Evolutionary conservation across 108 stramenopile species (phyloP), one percentile per base, ranked within the genome.

Genomic region (Pinguiococcus pyrenoidosus): DNA sequence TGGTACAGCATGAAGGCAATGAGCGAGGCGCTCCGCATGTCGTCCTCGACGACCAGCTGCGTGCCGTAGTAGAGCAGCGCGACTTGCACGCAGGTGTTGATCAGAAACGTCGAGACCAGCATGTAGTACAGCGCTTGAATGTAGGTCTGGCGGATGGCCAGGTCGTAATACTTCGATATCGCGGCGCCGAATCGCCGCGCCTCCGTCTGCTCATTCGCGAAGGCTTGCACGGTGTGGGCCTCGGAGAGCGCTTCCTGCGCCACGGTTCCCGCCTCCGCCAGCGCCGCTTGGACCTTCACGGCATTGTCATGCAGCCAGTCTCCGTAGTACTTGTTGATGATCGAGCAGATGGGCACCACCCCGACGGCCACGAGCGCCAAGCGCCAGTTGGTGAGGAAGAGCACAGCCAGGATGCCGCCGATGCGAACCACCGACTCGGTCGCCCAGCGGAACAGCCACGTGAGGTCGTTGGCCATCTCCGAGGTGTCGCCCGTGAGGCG

Each of bases 1-100:
- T 91, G 87, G 65, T 91, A 91, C 29, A 94, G 75, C 87, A 94
- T 89, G 59, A 94, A 94, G 14, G 89, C 82, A 23, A 94, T 54
- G n/a, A 94, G 76, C 7, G 82, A 56, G 37, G 83, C 82, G 4
- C 75, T 50, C 14, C 75, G 71, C 35, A 85, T 36, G 17, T 44
- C 44, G 25, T 71, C 71, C 4, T 68, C 46, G 35, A 73, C 54
- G 32, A 85, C 74, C 49, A 89, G 58, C 12, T 64, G 44, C 4
- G 73, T 64, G 16, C 87, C 87, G 34, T 82, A 46, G 29, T 69
- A 46, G 25, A 89, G 49, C 0, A 89, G 71, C 12, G 75, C 58
- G 2, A 76, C 80, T 48, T 85, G 83, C 16, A 89, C 87, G 46
- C 73, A 50, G 20, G 87, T 89, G 43, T 85, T 85, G 69, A 89